Percentiles rank a stretch among this genome's conserved stretches.
Evolutionary conservation across 2,329 filamentous ascomycete genomes (phyloP).

Genomic region (Apiospora saccharicola): DNA sequence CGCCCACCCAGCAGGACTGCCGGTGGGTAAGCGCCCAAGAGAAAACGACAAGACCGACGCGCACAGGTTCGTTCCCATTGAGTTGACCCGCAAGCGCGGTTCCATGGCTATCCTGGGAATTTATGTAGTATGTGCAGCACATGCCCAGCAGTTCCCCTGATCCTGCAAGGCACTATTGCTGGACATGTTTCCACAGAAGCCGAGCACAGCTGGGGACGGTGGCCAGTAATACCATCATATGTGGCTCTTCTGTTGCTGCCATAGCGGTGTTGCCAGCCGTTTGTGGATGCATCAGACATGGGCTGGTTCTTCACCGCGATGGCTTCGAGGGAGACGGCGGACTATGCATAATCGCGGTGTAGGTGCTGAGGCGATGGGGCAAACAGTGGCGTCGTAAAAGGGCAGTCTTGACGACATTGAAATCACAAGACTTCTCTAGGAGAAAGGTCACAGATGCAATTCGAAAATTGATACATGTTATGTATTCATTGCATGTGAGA

Average conservation of each 20-base stretch:
- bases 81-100: constrained; percentile 34
- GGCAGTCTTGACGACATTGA: not conserved
- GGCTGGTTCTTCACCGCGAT: constrained; percentile 52
- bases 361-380: not conserved
- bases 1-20: constrained; percentile 45
- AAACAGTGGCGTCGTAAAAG: not conserved
- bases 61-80: constrained; percentile 42
- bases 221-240: constrained; percentile 32
- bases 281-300: constrained; percentile 43
- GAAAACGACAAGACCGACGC: constrained; percentile 50
- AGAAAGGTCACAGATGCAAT: not conserved
- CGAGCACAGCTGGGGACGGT: constrained; percentile 32
- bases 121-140: constrained; percentile 27
- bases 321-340: constrained; percentile 2
- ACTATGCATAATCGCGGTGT: constrained; percentile 6
- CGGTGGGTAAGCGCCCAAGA: constrained; percentile 51
- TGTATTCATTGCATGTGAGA: not conserved
- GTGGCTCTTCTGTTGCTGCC: constrained; percentile 28
- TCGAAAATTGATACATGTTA: not conserved
- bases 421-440: not conserved
- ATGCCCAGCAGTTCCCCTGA: constrained; percentile 32
- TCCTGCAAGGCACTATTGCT: constrained; percentile 36
- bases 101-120: constrained; percentile 30
- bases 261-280: constrained; percentile 34
- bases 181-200: constrained; percentile 32